These are phyloP conservation scores for Trametes cingulata DNA, from an alignment of 768 basidiomycete species.

Conservation along the genomic window DNA sequence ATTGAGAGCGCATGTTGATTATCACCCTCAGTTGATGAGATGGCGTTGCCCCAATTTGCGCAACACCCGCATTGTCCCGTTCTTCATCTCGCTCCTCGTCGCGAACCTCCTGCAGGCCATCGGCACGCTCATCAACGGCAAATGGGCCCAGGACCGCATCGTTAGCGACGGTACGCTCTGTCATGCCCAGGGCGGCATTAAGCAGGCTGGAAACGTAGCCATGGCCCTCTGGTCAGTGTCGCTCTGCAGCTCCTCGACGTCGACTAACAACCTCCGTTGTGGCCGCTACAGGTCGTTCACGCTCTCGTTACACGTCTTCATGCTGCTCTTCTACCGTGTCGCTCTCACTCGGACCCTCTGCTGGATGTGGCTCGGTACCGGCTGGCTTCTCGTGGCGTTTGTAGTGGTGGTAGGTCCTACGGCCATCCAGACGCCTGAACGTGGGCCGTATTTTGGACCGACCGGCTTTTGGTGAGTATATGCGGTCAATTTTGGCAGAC, in stretches of 20 bases:
- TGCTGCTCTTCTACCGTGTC: conserved; percentile 40
- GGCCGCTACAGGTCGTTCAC: conserved; percentile 31
- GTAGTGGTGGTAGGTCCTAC: conserved; percentile 41
- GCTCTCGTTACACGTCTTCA: conserved; percentile 36
- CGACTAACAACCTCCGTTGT: too few relatives aligned
- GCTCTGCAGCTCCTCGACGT: conserved; percentile 19
- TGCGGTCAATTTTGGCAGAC: too few relatives aligned
- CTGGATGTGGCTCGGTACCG: conserved; percentile 32
- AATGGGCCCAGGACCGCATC: conserved; percentile 32
- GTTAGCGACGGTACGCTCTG: conserved; percentile 31
- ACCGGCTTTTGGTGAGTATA: conserved; percentile 42
- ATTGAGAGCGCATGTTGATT: not conserved
- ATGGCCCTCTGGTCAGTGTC: conserved; percentile 42
- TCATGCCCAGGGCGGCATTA: conserved; percentile 37
- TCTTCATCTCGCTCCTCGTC: conserved; percentile 34
- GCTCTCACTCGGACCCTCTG: conserved; percentile 15
- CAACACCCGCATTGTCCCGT: conserved; percentile 30
- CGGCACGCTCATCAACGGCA: conserved; percentile 33
- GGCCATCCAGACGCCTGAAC: conserved; percentile 34
- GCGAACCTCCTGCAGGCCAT: conserved; percentile 37
- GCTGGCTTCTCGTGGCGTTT: conserved; percentile 39
- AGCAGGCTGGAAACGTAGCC: conserved; percentile 46
- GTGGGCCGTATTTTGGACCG: conserved; percentile 47
- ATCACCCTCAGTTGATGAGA: conserved; percentile 17
- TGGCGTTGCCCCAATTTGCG: conserved; percentile 19